A percentile compares a stretch with the other conserved stretches of the same genome.
Evolutionary conservation across 2,329 filamentous ascomycete genomes (phyloP).

Genomic region (Talaromyces sp.): DNA sequence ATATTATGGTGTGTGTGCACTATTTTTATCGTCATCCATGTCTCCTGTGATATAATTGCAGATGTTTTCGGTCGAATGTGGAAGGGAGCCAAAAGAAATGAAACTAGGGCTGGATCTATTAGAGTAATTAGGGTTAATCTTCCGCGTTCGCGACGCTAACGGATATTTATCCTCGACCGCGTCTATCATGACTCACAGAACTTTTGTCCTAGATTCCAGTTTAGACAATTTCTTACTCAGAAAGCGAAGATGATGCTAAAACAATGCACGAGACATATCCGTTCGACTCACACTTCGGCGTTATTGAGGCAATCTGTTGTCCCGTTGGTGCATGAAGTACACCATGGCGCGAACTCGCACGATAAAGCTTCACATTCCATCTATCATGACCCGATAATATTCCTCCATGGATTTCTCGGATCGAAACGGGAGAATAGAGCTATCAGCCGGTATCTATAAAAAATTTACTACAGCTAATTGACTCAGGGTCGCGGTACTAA

Average conservation of each 20-base stretch:
- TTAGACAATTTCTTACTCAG: not conserved
- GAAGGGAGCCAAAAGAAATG: too few relatives aligned
- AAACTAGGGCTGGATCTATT: too few relatives aligned
- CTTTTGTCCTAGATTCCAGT: not conserved
- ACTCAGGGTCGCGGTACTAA: not conserved
- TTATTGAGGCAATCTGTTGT: not conserved
- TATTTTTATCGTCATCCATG: too few relatives aligned
- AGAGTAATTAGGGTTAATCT: not conserved
- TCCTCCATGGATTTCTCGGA: slow-evolving; percentile 1
- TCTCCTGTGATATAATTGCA: too few relatives aligned
- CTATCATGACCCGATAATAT: not conserved
- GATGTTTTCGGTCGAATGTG: too few relatives aligned
- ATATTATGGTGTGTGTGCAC: too few relatives aligned
- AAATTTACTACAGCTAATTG: not conserved
- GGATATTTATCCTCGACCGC: not conserved
- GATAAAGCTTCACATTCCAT: not conserved
- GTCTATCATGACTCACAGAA: not conserved
- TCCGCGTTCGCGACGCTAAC: not conserved
- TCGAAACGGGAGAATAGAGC: not conserved
- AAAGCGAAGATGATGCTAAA: not conserved
- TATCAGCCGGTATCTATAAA: not conserved
- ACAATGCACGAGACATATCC: not conserved
- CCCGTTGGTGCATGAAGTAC: not conserved
- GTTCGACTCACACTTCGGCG: not conserved
- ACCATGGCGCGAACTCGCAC: not conserved